A percentile compares a stretch with the other conserved stretches of the same genome.
Evolutionary conservation across 1,284 basidiomycete species (phyloP).

Genomic region (Fomitopsis betulina): DNA sequence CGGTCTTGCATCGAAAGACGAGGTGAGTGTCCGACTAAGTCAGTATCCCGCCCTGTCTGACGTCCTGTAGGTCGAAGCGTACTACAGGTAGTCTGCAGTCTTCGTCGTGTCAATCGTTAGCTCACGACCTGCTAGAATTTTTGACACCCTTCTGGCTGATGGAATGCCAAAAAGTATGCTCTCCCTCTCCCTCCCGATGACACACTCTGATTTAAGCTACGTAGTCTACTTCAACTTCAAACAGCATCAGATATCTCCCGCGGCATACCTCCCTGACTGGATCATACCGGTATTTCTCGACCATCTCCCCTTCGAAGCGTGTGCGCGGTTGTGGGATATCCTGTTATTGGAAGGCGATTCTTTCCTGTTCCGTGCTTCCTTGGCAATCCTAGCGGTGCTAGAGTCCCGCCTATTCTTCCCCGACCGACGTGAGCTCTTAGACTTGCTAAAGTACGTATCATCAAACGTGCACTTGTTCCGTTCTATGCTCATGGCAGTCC

Average conservation of each 20-base stretch:
- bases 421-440: conserved; percentile 69
- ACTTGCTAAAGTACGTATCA: conserved; percentile 55
- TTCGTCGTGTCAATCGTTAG: background rate
- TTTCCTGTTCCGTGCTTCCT: conserved; percentile 77
- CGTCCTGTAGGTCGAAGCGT: conserved; percentile 65
- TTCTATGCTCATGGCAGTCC: background rate
- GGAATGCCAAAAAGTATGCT: conserved; percentile 87
- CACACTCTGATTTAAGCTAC: too few relatives aligned
- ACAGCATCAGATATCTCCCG: conserved; percentile 81
- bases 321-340: conserved; percentile 87
- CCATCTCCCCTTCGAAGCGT: conserved; percentile 85
- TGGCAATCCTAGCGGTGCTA: conserved; percentile 82
- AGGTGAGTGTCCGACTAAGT: conserved; percentile 50
- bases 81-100: conserved; percentile 44
- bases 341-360: conserved; percentile 84
- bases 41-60: background rate
- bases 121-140: conserved; percentile 55
- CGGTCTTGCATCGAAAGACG: conserved; percentile 62
- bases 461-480: background rate
- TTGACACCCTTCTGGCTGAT: conserved; percentile 88
- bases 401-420: conserved; percentile 88
- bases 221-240: conserved; percentile 94
- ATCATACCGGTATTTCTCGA: conserved; percentile 80
- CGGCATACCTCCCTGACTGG: conserved; percentile 77
- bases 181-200: too few relatives aligned